Evolutionary conservation across 352 stramenopile genomes (phyloP).

Genomic region (Poterioochromonas sp.): DNA sequence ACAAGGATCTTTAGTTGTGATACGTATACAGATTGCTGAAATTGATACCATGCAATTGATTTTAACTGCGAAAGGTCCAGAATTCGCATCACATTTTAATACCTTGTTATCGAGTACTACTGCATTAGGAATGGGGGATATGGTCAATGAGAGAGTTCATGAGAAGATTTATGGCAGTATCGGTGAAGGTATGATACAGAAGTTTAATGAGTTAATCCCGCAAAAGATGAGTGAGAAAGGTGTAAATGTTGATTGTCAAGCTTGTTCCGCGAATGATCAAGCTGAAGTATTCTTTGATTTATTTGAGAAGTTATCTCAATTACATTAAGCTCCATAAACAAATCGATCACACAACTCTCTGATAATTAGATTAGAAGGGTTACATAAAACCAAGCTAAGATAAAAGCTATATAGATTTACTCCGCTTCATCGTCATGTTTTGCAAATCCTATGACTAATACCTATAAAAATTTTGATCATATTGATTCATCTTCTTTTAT

Average conservation of each 20-base stretch:
- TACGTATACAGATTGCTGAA: background rate
- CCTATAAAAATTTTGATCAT: no score
- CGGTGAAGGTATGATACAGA: conserved; percentile 7
- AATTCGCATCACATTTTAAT: conserved; percentile 9
- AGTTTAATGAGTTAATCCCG: background rate
- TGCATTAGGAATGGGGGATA: background rate
- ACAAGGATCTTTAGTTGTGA: conserved; percentile 5
- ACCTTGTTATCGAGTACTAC: background rate
- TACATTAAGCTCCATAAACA: no score
- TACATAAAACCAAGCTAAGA: no score
- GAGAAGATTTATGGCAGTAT: background rate
- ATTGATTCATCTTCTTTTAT: no score
- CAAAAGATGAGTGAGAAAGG: background rate
- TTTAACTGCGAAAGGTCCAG: background rate
- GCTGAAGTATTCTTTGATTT: background rate
- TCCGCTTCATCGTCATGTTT: no score
- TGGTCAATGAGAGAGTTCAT: background rate
- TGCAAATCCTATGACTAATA: no score
- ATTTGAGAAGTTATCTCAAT: no score
- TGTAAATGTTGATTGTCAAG: background rate
- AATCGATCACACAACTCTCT: no score
- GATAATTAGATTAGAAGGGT: no score
- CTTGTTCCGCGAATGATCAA: background rate
- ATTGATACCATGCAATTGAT: background rate
- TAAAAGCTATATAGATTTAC: no score